Evolutionary conservation across 306 rosid genomes (phyloP), one percentile per base, ranked within the genome.

Genomic region (Gleditsia sinensis): DNA sequence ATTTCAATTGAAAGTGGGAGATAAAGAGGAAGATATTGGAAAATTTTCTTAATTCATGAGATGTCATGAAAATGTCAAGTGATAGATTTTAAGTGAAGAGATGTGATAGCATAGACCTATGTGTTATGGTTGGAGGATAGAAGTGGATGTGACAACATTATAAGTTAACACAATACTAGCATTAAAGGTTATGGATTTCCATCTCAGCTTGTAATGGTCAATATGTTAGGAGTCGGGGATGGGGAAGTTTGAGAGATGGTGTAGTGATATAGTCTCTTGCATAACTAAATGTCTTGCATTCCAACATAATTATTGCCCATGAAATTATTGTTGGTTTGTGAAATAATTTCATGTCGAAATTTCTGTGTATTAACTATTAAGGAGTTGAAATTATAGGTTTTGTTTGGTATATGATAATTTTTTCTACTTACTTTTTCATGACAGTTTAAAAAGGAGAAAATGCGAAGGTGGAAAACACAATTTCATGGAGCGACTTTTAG

Each of bases 391-490:
- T 30, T 68, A 48, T 54, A 45, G 9, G 42, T 60, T 20, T 33
- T 48, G 23, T 20, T 64, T 58, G 72, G 5, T 48, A 27, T 33
- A 9, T 67, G 39, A 58, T 42, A 75, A 63, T 64, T 57, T 2
- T 53, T 73, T 81, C 12, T 12, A 50, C 67, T 77, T 75, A 28
- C 20, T 68, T 30, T 75, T 84, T 65, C 45, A 16, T 73, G 67
- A 23, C 81, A 94, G 96, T 74, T 90, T 91, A 82, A 94, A 94
- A 81, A 87, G 88, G 85, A 85, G 92, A 75, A 94, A 90, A 83
- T 83, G 86, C 63, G 81, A 87, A 25, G 62, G 76, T 75, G 90
- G 83, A 63, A 88, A 78, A 49, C 73, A 78, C 68, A 88, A 87
- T 78, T 91, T 94, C 74, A 65, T 91, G 96, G 98, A 94, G 65